Base-by-base conservation (phyloP, 1,284 basidiomycete genomes). In the Pisolithus thermaeus region DNA sequence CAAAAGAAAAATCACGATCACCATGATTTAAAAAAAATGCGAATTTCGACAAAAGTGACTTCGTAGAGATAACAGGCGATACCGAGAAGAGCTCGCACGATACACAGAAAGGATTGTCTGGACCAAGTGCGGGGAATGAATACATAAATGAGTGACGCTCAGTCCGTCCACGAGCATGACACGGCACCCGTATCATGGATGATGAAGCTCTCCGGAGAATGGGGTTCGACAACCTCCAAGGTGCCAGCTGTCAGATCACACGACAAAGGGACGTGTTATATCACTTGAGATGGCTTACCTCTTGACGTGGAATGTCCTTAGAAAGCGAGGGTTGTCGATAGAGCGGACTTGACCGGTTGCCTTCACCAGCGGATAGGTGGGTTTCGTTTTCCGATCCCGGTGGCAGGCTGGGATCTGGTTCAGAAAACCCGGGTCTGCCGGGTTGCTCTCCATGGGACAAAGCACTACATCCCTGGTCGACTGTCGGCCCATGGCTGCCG, bases 141-240 rank as follows among this genome's bases (percentile, higher is more conserved):
- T 46, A 51, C 46, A 56, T 39, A 41, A 23, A 25, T 49, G 35
- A 50, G 42, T 0, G 25, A 27, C 18, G 51, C 44, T 68, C 49
- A 69, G 59, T 70, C 65, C 11, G 55, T 65, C 65, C 65, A 67
- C 28, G 65, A 67, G 45, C 68, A 62, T 57, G 65, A 67, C 40
- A 67, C 66, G 16, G 65, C 64, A 37, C 65, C 65, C 51, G 68
- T 64, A 49, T 67, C 64, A 49, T 49, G 55, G 44, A 67, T 61
- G 3, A 18, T 54, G 49, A 66, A 69, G 50, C 57, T 51, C 48
- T 67, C 64, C 53, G 58, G 47, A 48, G 36, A 39, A n/a, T 46
- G 56, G 50, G 52, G 57, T 38, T 45, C 46, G 22, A 52, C 38
- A 39, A 25, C 52, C 63, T 66, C 47, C 35, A 32, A 28, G 41